Evolutionary conservation across 306 rosid species (phyloP).

Genomic region (Prosopis cineraria): DNA sequence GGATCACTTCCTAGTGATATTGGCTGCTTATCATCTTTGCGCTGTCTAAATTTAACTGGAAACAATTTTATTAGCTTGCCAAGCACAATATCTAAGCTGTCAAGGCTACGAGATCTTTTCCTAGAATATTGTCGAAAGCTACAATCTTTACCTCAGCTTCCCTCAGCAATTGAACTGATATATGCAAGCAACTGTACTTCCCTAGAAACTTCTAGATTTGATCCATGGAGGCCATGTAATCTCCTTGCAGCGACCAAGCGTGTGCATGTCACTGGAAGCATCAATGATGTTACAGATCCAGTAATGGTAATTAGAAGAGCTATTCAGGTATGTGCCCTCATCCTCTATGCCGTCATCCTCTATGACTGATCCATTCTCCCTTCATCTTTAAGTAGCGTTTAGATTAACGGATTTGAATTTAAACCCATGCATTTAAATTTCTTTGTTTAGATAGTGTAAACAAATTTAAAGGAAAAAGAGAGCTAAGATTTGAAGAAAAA

Average conservation of each 20-base stretch:
- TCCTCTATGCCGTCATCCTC: neutral
- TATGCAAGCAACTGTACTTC: constrained; percentile 7
- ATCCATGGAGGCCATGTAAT: constrained; percentile 3
- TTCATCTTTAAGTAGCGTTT: too few species aligned
- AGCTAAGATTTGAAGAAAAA: too few species aligned
- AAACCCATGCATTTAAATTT: too few species aligned
- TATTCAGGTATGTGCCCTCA: neutral
- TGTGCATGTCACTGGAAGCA: neutral
- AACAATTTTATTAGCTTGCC: constrained; percentile 10
- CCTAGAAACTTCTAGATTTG: neutral
- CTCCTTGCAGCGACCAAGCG: neutral
- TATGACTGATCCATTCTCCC: neutral
- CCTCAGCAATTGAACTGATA: neutral
- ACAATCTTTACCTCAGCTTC: constrained; percentile 13
- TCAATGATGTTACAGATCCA: neutral
- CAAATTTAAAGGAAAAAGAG: too few species aligned
- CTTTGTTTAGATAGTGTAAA: too few species aligned
- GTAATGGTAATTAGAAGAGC: neutral
- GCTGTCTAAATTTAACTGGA: neutral
- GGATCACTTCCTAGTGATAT: neutral
- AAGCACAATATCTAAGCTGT: constrained; percentile 12
- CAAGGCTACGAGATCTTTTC: neutral
- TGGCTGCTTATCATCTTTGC: neutral
- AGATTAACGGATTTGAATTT: too few species aligned
- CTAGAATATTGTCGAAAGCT: neutral